Evolutionary conservation across 352 stramenopile genomes (phyloP).

Genomic region (Globisporangium megalacanthum): DNA sequence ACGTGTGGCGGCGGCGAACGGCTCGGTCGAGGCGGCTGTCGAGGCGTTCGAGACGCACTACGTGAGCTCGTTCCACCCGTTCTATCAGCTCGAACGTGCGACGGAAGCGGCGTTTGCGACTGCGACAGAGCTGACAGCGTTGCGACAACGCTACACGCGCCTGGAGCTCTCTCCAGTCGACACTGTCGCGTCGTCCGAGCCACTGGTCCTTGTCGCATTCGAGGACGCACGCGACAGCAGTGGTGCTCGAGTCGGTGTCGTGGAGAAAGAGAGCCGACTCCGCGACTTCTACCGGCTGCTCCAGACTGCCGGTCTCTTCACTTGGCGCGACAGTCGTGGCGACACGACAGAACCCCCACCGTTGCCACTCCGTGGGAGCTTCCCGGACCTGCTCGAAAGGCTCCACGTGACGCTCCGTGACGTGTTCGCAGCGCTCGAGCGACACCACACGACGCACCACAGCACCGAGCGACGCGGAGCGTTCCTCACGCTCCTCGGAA

Average conservation of each 20-base stretch:
- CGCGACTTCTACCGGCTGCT: neutral
- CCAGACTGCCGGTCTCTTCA: neutral
- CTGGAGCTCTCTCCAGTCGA: constrained; percentile 14
- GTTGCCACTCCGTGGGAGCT: neutral
- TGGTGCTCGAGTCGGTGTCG: neutral
- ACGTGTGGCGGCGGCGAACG: neutral
- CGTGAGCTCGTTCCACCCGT: constrained; percentile 54
- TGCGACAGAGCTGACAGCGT: constrained; percentile 16
- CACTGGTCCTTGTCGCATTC: constrained; percentile 24
- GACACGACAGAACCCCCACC: too few species aligned
- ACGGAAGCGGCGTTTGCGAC: constrained; percentile 8
- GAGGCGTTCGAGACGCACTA: constrained; percentile 15
- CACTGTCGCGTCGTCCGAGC: neutral
- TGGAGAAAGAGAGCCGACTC: neutral
- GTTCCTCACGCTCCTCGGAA: neutral
- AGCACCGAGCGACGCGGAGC: neutral
- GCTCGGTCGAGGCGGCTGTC: too few species aligned
- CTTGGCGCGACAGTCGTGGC: neutral
- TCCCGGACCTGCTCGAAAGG: constrained; percentile 5
- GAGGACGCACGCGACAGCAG: neutral
- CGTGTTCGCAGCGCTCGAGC: neutral
- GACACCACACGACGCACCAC: constrained; percentile 3
- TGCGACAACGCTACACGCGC: constrained; percentile 19
- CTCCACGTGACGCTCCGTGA: neutral
- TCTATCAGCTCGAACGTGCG: constrained; percentile 35